phyloP scores from a whole-genome alignment of 73 alveolate species.

The Paramecium pentaurelia region DNA sequence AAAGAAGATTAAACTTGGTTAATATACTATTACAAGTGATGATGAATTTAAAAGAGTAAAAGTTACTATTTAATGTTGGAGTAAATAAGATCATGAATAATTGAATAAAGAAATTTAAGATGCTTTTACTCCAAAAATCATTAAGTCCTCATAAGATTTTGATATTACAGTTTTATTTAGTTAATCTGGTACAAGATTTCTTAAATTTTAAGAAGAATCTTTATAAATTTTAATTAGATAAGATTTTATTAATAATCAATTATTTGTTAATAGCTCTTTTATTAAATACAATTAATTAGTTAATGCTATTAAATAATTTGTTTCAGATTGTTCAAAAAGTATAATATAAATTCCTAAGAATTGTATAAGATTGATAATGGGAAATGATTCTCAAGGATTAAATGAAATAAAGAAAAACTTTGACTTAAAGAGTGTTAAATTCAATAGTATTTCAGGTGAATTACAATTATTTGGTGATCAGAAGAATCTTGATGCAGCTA shows the following conservation, averaged over 20 bases:
- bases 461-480: background rate
- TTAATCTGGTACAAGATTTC: background rate
- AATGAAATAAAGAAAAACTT: background rate
- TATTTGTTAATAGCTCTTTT: background rate
- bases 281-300: background rate
- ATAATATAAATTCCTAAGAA: background rate
- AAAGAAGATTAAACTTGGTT: background rate
- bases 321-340: background rate
- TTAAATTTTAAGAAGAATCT: background rate
- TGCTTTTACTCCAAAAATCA: background rate
- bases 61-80: background rate
- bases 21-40: background rate
- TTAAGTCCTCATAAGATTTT: background rate
- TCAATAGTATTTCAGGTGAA: constrained; percentile 10
- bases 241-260: constrained; percentile 15
- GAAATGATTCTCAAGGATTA: constrained; percentile 29
- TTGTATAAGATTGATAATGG: background rate
- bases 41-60: background rate
- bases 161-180: background rate
- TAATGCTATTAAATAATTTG: background rate
- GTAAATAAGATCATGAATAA: background rate
- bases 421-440: constrained; percentile 24
- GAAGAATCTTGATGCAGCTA: background rate
- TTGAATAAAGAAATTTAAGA: background rate
- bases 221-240: background rate